Percentiles rank a stretch among this genome's conserved stretches.
These are phyloP conservation scores for Solanum chaucha DNA, from an alignment of 257 asterid species.

Conservation along the genomic window DNA sequence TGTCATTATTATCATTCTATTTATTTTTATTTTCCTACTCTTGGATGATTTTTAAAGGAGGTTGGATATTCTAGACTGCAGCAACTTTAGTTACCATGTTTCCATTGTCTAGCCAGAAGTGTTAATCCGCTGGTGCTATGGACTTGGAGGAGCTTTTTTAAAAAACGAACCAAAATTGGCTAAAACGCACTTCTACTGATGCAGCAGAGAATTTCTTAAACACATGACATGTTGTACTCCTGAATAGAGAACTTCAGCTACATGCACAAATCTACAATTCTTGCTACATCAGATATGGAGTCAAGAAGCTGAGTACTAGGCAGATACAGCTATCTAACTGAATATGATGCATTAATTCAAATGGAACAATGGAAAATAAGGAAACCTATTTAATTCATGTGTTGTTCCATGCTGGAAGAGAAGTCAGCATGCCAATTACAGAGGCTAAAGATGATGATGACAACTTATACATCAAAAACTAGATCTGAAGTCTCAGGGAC, in stretches of 20 bases:
- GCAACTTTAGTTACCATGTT: neutral
- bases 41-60: neutral
- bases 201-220: neutral
- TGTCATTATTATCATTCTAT: neutral
- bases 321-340: neutral
- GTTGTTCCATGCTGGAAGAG: neutral
- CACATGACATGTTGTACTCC: neutral
- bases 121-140: neutral
- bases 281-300: neutral
- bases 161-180: neutral
- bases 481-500: slow-evolving; percentile 1
- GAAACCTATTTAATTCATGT: neutral
- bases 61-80: neutral
- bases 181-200: neutral
- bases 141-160: neutral
- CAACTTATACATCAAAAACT: neutral
- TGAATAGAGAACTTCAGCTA: neutral
- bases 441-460: neutral
- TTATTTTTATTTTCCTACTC: neutral
- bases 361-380: neutral
- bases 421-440: neutral
- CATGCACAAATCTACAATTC: neutral
- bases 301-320: neutral
- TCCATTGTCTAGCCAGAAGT: neutral
- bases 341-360: neutral